These are phyloP conservation scores for Salix purpurea DNA, from an alignment of 345 rosid species.

Conservation along the genomic window DNA sequence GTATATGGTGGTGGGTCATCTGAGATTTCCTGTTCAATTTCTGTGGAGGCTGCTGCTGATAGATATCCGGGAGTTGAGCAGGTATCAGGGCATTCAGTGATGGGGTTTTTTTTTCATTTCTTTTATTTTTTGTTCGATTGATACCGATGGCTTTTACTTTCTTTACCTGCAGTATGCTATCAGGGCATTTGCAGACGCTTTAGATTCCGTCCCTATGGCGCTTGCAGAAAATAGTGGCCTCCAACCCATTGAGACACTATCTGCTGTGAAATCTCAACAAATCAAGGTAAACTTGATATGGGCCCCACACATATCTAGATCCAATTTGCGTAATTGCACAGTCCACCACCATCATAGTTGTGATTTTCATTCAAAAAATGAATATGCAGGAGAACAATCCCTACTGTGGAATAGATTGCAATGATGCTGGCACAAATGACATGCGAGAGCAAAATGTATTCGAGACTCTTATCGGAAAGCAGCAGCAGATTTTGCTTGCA, in stretches of 20 bases:
- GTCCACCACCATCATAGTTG: neutral
- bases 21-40: conserved; percentile 87
- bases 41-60: conserved; percentile 92
- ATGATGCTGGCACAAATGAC: conserved; percentile 91
- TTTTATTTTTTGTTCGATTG: neutral
- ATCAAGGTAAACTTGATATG: conserved; percentile 46
- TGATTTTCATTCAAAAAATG: neutral
- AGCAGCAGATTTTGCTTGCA: conserved; percentile 94
- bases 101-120: neutral
- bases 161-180: conserved; percentile 71
- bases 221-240: conserved; percentile 97
- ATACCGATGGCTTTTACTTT: neutral
- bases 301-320: neutral
- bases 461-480: conserved; percentile 94
- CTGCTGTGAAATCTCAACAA: conserved; percentile 93
- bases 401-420: conserved; percentile 82
- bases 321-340: neutral
- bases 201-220: conserved; percentile 87
- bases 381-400: conserved; percentile 74
- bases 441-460: conserved; percentile 88
- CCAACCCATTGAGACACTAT: conserved; percentile 90
- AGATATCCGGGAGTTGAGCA: conserved; percentile 92
- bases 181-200: conserved; percentile 87
- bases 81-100: conserved; percentile 28
- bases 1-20: conserved; percentile 97